These are phyloP conservation scores for Fallopia convolvulus DNA, from an alignment of 148 eudicot genomes.

Conservation along the genomic window DNA sequence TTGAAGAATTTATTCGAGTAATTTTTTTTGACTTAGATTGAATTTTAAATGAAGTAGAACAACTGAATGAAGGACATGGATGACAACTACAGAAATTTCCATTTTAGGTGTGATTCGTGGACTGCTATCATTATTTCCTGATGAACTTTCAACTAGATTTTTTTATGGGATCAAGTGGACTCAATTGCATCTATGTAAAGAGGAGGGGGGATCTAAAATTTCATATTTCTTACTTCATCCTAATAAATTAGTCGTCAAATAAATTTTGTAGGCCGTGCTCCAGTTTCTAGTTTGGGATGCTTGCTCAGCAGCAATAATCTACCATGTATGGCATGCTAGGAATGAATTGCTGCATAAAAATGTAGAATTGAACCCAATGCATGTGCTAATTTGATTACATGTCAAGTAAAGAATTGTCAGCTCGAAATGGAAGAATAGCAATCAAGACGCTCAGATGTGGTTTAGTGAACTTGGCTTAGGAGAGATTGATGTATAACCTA, in stretches of 20 bases:
- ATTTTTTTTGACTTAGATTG: background rate
- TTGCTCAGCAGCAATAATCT: too few relatives aligned
- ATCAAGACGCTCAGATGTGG: too few relatives aligned
- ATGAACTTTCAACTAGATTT: background rate
- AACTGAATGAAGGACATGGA: background rate
- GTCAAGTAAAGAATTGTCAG: too few relatives aligned
- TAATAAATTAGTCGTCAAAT: background rate
- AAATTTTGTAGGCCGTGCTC: background rate
- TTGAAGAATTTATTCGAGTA: background rate
- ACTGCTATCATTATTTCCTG: background rate
- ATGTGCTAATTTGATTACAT: too few relatives aligned
- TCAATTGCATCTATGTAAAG: background rate
- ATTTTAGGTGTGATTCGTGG: slow-evolving; percentile 1
- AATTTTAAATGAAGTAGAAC: background rate
- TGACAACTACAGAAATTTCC: background rate
- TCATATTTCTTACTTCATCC: background rate
- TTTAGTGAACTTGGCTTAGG: too few relatives aligned
- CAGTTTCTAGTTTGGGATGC: too few relatives aligned
- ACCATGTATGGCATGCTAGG: too few relatives aligned
- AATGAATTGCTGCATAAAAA: too few relatives aligned
- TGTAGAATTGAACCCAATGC: too few relatives aligned
- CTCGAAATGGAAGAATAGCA: too few relatives aligned
- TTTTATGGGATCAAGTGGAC: background rate
- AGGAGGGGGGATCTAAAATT: background rate
- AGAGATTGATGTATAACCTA: too few relatives aligned